These are phyloP conservation scores for Trifolium repens DNA, from an alignment of 306 rosid species.

Conservation along the genomic window DNA sequence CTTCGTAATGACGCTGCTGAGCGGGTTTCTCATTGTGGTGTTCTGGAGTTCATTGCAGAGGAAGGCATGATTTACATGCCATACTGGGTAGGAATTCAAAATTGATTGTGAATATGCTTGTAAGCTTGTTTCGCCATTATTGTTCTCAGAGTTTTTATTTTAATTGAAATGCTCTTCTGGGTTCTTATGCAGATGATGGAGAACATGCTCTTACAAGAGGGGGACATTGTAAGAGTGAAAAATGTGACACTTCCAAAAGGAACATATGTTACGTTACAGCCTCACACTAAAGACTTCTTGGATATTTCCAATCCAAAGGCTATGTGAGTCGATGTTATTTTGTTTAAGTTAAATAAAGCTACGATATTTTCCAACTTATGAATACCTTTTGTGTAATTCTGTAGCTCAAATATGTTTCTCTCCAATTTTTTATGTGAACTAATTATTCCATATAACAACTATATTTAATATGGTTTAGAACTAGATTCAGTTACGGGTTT, in stretches of 20 bases:
- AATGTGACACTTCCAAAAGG: constrained; percentile 97
- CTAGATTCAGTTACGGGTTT: too few species aligned
- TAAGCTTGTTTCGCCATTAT: constrained; percentile 32
- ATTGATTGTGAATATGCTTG: constrained; percentile 36
- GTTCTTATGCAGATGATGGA: constrained; percentile 82
- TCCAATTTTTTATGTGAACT: constrained; percentile 19
- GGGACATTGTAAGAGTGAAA: constrained; percentile 80
- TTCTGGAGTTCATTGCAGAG: constrained; percentile 96
- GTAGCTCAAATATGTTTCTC: constrained; percentile 18
- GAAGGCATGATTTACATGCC: constrained; percentile 99
- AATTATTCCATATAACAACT: constrained; percentile 9
- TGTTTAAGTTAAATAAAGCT: constrained; percentile 24
- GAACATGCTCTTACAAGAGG: constrained; percentile 97
- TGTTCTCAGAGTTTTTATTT: constrained; percentile 29
- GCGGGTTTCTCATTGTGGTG: constrained; percentile 96
- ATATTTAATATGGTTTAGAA: neutral
- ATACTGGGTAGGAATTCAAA: constrained; percentile 80
- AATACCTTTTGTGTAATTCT: constrained; percentile 29
- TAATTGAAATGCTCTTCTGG: constrained; percentile 23
- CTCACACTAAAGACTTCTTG: constrained; percentile 93
- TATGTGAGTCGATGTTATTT: constrained; percentile 70
- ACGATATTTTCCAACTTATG: constrained; percentile 3
- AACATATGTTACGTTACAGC: constrained; percentile 94
- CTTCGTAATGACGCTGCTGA: constrained; percentile 73
- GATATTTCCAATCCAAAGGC: constrained; percentile 99